These are phyloP conservation scores for Dissoconium aciculare DNA, from an alignment of 2,329 filamentous ascomycete species.

Conservation along the genomic window DNA sequence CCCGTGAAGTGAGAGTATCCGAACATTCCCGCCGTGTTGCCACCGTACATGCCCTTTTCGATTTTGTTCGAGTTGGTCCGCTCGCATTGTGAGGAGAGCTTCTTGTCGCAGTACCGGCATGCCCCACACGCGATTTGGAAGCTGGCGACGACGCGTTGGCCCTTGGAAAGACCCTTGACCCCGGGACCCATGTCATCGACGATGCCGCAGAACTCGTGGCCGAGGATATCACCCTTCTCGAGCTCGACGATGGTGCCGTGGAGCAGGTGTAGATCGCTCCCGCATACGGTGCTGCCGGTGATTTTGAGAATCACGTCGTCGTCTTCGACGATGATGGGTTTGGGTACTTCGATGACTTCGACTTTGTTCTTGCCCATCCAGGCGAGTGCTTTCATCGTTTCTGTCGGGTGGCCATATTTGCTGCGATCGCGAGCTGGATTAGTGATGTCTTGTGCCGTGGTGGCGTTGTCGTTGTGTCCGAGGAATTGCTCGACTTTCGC, in stretches of 20 bases:
- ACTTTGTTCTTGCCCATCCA: slow-evolving; percentile 77
- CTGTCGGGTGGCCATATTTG: slow-evolving; percentile 37
- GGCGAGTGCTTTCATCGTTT: slow-evolving; percentile 59
- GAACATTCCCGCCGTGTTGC: slow-evolving; percentile 52
- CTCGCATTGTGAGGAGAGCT: slow-evolving; percentile 66
- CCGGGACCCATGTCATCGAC: slow-evolving; percentile 32
- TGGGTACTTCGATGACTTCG: slow-evolving; percentile 51
- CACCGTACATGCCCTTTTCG: slow-evolving; percentile 63
- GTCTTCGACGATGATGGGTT: slow-evolving; percentile 57
- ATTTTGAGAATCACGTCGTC: slow-evolving; percentile 68
- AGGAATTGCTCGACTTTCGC: slow-evolving; percentile 49
- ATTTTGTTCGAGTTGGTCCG: slow-evolving; percentile 61
- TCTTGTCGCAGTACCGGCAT: slow-evolving; percentile 67
- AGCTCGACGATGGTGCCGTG: slow-evolving; percentile 35
- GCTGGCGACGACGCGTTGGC: slow-evolving; percentile 57
- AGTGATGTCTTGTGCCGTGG: slow-evolving; percentile 53
- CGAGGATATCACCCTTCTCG: slow-evolving; percentile 37
- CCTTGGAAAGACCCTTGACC: slow-evolving; percentile 30
- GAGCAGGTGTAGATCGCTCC: slow-evolving; percentile 45
- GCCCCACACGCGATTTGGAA: slow-evolving; percentile 63
- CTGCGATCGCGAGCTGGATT: slow-evolving; percentile 41
- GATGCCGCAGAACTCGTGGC: slow-evolving; percentile 39
- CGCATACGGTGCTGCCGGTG: slow-evolving; percentile 49
- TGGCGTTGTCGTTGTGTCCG: slow-evolving; percentile 51
- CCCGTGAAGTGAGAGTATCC: slow-evolving; percentile 57